phyloP scores from a whole-genome alignment of 495 filamentous ascomycete genomes.

The Penicillium arizonense region DNA sequence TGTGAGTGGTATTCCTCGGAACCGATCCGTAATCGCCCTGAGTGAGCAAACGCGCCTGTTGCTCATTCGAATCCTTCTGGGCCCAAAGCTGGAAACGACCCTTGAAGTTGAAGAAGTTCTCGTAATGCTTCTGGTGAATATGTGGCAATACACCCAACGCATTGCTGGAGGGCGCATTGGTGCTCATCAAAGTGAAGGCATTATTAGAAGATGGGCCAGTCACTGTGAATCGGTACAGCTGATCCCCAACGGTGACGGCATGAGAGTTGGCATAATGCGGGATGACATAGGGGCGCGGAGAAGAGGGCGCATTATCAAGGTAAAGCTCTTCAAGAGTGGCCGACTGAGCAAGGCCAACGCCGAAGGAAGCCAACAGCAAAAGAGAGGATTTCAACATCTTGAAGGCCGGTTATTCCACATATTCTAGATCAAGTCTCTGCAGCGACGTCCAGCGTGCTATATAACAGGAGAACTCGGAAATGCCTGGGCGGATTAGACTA shows the following conservation, averaged over 20 bases:
- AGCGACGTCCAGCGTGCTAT: no score
- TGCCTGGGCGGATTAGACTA: neutral
- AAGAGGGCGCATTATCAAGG: conserved; percentile 25
- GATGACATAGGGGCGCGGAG: conserved; percentile 31
- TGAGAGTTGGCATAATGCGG: conserved; percentile 31
- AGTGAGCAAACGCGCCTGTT: conserved; percentile 34
- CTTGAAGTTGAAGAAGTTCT: conserved; percentile 46
- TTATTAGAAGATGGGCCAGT: conserved; percentile 42
- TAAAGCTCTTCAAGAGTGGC: conserved; percentile 21
- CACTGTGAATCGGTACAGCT: conserved; percentile 35
- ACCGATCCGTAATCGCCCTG: conserved; percentile 43
- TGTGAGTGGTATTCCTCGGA: conserved; percentile 41
- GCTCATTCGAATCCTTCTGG: conserved; percentile 28
- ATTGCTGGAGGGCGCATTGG: conserved; percentile 32
- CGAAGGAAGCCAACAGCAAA: conserved; percentile 10
- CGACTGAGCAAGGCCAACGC: conserved; percentile 10
- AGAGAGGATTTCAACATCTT: conserved; percentile 16
- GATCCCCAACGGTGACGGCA: conserved; percentile 24
- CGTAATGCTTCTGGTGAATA: conserved; percentile 41
- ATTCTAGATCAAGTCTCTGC: no score
- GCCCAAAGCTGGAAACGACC: conserved; percentile 47
- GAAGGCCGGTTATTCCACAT: neutral
- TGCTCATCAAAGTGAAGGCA: conserved; percentile 43
- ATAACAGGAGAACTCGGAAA: no score
- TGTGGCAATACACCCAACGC: conserved; percentile 40